Percentiles rank a stretch among this genome's conserved stretches.
phyloP scores from a whole-genome alignment of 176 grass and related monocot genomes.

The Bothriochloa decipiens region DNA sequence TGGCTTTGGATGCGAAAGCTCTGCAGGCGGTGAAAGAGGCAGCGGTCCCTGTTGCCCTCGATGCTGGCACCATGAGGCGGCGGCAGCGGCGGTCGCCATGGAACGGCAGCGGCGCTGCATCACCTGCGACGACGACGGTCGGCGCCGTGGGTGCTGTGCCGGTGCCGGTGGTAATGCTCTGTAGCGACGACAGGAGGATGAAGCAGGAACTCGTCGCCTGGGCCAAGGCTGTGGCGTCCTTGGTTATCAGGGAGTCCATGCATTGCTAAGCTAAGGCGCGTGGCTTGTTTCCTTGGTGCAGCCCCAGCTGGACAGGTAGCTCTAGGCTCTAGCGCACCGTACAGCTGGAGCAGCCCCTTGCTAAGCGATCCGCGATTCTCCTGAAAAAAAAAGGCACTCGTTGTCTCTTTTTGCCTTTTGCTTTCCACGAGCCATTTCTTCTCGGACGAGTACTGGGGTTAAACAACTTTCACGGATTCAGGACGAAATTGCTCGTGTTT shows the following conservation, averaged over 20 bases:
- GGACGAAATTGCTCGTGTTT: not conserved
- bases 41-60: not conserved
- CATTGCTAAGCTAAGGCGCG: not conserved
- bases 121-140: not conserved
- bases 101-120: not conserved
- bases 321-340: too few relatives aligned
- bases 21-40: not conserved
- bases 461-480: not conserved
- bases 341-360: too few relatives aligned
- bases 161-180: conserved; percentile 29
- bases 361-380: too few relatives aligned
- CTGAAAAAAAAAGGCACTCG: too few relatives aligned
- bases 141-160: not conserved
- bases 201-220: conserved; percentile 67
- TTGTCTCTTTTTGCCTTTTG: not conserved
- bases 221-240: conserved; percentile 76
- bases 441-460: not conserved
- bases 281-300: not conserved
- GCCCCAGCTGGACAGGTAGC: too few relatives aligned
- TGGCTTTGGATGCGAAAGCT: conserved; percentile 43
- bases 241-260: conserved; percentile 52
- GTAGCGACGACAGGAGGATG: conserved; percentile 59
- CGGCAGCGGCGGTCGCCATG: not conserved
- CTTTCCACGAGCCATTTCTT: not conserved
- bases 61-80: not conserved